Evolutionary conservation across 2,329 filamentous ascomycete species (phyloP), one percentile per base, ranked within the genome.

Genomic region (Lachnellula occidentalis): DNA sequence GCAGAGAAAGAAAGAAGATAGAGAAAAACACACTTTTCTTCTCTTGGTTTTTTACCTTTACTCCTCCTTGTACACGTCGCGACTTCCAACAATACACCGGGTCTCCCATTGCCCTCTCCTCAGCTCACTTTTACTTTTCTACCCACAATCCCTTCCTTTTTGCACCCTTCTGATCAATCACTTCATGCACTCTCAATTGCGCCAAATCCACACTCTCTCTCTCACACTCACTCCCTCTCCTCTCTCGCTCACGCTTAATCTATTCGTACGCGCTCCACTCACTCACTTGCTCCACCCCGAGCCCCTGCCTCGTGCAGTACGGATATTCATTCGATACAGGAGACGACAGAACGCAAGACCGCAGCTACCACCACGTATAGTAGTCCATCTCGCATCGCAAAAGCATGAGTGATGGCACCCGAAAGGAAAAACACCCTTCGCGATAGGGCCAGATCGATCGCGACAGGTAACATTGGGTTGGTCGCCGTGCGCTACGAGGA

Each of bases 401-500:
- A 41, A 47, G 47, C 31, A 51, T 48, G 54, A 59, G 41, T 34
- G 24, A 59, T 57, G 55, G 54, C 54, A 11, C 50, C 49, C 47
- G 47, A 50, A 7, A 48, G 48, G 36, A 36, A 36, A 14, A 47
- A n/a, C 27, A 43, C 31, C 17, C 12, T 58, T 42, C 55, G 55
- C 53, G 52, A 37, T 43, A 55, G 50, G 42, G 34, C 50, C 39
- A 22, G 24, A 21, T 21, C 51, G 22, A 53, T 41, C 50, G n/a
- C 45, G 17, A 45, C 48, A 22, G 61, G 63, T 41, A 49, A 65
- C 41, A n/a, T n/a, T n/a, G 60, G 56, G 9, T 48, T 84, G 61
- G 74, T 84, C 55, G 76, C 76, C 47, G 65, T 85, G 53, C 78
- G 80, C 55, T 85, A 86, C 71, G 82, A 86, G 65, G 77, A 84